Conservation (phyloP, 768 basidiomycete genomes). For the Arthromyces matolae region DNA sequence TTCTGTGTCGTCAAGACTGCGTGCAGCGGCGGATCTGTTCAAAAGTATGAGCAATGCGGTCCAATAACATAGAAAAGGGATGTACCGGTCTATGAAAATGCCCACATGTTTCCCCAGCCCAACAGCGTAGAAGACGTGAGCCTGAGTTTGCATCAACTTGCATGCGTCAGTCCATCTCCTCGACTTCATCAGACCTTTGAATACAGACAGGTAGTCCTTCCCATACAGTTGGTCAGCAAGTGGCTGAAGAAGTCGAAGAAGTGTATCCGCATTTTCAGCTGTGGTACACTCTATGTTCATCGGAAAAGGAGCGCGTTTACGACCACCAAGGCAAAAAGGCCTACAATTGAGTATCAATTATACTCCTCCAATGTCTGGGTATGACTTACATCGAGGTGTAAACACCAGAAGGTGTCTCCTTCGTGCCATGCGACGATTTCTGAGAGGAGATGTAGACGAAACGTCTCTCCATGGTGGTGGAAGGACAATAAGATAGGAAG, state of each 20-base stretch:
- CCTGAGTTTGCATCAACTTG: not conserved
- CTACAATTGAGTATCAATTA: not conserved
- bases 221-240: not conserved
- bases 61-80: not conserved
- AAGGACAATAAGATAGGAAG: no score
- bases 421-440: not conserved
- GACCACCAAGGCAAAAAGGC: not conserved
- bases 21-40: not conserved
- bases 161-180: not conserved
- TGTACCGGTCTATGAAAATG: slow-evolving; percentile 4
- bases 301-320: not conserved
- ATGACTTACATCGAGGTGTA: not conserved
- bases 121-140: not conserved
- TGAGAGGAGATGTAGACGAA: not conserved
- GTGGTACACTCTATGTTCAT: not conserved
- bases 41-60: not conserved
- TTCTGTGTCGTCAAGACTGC: not conserved
- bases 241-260: not conserved
- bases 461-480: no score
- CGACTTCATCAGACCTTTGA: not conserved
- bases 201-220: not conserved
- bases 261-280: not conserved
- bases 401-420: not conserved
- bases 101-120: not conserved
- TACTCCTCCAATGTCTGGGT: not conserved